Conservation (phyloP, 371 early-diverging fungal species). For the Mucor velutinosus region DNA sequence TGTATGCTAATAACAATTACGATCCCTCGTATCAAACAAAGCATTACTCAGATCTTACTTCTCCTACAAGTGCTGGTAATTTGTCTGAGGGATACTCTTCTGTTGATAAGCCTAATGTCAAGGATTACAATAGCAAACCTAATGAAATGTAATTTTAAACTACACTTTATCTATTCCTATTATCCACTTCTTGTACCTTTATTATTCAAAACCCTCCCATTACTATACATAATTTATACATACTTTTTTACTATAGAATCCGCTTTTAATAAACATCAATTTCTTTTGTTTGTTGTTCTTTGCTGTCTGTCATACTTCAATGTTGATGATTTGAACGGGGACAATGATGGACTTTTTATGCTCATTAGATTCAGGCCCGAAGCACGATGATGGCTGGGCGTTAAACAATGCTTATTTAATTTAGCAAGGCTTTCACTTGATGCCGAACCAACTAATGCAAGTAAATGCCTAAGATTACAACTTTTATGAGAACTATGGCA, state of each 20-base stretch:
- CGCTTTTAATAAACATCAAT: background rate
- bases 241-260: background rate
- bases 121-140: conserved; percentile 17
- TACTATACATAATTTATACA: background rate
- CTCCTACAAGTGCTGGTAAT: conserved; percentile 19
- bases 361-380: background rate
- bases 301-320: conserved; percentile 1
- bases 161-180: background rate
- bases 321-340: background rate
- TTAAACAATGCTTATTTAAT: background rate
- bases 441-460: too few relatives aligned
- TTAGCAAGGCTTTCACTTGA: too few relatives aligned
- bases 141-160: conserved; percentile 16
- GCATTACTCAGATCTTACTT: conserved; percentile 1
- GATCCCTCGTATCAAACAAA: conserved; percentile 4
- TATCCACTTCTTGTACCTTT: background rate
- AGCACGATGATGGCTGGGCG: background rate
- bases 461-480: too few relatives aligned
- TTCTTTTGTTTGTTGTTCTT: background rate
- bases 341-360: background rate
- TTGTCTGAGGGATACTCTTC: conserved; percentile 7
- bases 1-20: background rate
- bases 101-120: conserved; percentile 18
- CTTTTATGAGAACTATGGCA: too few relatives aligned
- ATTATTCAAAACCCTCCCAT: background rate